Evolutionary conservation across 2,329 filamentous ascomycete genomes (phyloP).

Genomic region (Cordyceps javanica): DNA sequence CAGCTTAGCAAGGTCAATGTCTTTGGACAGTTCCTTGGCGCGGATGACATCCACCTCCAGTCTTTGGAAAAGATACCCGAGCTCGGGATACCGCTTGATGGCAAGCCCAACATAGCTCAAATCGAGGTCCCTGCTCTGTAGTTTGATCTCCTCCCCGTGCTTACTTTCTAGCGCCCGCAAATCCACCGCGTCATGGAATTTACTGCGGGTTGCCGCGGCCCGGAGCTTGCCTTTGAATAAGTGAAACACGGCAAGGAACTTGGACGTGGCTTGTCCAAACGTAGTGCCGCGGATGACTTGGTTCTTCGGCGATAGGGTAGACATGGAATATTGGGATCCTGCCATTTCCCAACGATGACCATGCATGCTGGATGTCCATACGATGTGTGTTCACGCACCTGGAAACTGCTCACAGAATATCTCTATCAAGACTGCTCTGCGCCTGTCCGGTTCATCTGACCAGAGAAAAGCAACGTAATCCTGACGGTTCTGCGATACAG

Average conservation of each 20-base stretch:
- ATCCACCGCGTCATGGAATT: background rate
- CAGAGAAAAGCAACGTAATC: background rate
- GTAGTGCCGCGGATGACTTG: background rate
- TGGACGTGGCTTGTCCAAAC: background rate
- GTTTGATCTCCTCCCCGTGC: background rate
- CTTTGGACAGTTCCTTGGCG: background rate
- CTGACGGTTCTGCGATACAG: conserved; percentile 1
- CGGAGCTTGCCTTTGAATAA: background rate
- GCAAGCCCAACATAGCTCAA: background rate
- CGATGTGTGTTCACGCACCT: background rate
- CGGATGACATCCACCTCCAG: background rate
- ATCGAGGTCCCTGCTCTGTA: background rate
- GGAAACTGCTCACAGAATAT: background rate
- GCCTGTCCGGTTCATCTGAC: background rate
- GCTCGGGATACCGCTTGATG: background rate
- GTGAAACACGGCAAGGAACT: background rate
- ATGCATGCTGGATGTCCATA: background rate
- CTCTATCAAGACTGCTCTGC: background rate
- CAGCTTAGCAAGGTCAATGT: background rate
- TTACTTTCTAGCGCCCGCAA: background rate
- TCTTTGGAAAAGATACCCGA: background rate
- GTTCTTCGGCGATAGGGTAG: background rate
- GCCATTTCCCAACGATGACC: background rate
- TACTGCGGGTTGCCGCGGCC: background rate
- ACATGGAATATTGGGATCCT: background rate